phyloP scores from a whole-genome alignment of 768 basidiomycete genomes.

The Suillus alpinus region DNA sequence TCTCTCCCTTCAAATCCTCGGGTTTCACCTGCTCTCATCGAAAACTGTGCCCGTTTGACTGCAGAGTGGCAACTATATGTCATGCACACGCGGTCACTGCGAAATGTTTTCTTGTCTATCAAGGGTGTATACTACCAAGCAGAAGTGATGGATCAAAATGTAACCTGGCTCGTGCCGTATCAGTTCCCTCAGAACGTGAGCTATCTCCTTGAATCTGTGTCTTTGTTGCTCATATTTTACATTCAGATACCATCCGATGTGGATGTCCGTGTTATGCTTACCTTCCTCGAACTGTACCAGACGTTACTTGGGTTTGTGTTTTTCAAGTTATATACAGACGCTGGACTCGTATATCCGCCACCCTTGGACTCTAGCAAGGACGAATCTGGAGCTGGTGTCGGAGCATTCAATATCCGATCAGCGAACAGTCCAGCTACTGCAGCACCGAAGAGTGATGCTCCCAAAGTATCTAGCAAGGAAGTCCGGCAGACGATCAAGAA shows the following conservation, averaged over 20 bases:
- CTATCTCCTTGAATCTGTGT: conserved; percentile 9
- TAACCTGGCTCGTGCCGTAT: conserved; percentile 97
- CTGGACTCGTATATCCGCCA: conserved; percentile 92
- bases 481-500: conserved; percentile 49
- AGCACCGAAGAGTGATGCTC: conserved; percentile 16
- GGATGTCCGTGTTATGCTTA: conserved; percentile 96
- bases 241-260: conserved; percentile 88
- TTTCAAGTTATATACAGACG: conserved; percentile 98
- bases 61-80: conserved; percentile 97
- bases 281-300: conserved; percentile 97
- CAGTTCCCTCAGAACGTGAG: conserved; percentile 93
- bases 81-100: conserved; percentile 80
- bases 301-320: conserved; percentile 93
- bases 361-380: conserved; percentile 81
- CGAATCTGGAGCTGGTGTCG: conserved; percentile 83
- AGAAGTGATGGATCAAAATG: conserved; percentile 86
- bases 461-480: conserved; percentile 53
- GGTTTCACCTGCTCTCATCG: conserved; percentile 77
- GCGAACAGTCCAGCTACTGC: conserved; percentile 25
- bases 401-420: conserved; percentile 77
- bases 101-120: conserved; percentile 93
- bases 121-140: conserved; percentile 99
- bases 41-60: conserved; percentile 86
- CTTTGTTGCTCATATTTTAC: conserved; percentile 9
- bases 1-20: conserved; percentile 84